These are phyloP conservation scores for Aspergillus fructus DNA, from an alignment of 2,329 filamentous ascomycete species.

Conservation along the genomic window DNA sequence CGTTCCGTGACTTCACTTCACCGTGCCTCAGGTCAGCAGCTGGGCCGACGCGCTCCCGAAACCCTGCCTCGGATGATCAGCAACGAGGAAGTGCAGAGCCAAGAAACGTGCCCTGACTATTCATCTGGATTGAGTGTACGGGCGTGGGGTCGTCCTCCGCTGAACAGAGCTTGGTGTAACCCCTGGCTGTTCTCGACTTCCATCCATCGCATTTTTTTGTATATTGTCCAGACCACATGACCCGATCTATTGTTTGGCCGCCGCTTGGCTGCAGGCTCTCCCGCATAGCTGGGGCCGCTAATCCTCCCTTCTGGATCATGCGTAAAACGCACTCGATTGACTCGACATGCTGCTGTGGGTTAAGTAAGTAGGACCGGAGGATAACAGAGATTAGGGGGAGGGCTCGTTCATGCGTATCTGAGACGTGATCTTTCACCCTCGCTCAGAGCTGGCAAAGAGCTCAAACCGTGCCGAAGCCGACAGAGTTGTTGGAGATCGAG, in stretches of 20 bases:
- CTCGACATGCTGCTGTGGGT: neutral
- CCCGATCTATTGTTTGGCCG: conserved; percentile 9
- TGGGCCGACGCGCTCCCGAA: conserved; percentile 26
- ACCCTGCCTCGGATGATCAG: conserved; percentile 34
- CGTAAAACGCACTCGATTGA: neutral
- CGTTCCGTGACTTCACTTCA: neutral
- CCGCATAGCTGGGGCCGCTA: neutral
- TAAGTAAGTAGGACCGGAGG: conserved; percentile 2
- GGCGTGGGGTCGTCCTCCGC: neutral
- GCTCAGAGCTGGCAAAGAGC: neutral
- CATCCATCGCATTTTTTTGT: conserved; percentile 1
- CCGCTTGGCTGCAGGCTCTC: conserved; percentile 10
- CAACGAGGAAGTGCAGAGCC: conserved; percentile 27
- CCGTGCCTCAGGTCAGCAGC: conserved; percentile 8
- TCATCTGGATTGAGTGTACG: conserved; percentile 8
- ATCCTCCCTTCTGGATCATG: conserved; percentile 5
- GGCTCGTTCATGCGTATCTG: neutral
- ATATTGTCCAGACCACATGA: conserved; percentile 7
- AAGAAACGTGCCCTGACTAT: conserved; percentile 23
- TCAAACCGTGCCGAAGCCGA: neutral
- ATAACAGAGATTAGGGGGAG: neutral
- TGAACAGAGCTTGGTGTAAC: conserved; percentile 10
- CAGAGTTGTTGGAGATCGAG: too few species aligned
- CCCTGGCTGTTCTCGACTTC: neutral
- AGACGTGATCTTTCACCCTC: neutral